Evolutionary conservation across 2,329 filamentous ascomycete genomes (phyloP), one percentile per base, ranked within the genome.

Genomic region (Epichloe gansuensis): DNA sequence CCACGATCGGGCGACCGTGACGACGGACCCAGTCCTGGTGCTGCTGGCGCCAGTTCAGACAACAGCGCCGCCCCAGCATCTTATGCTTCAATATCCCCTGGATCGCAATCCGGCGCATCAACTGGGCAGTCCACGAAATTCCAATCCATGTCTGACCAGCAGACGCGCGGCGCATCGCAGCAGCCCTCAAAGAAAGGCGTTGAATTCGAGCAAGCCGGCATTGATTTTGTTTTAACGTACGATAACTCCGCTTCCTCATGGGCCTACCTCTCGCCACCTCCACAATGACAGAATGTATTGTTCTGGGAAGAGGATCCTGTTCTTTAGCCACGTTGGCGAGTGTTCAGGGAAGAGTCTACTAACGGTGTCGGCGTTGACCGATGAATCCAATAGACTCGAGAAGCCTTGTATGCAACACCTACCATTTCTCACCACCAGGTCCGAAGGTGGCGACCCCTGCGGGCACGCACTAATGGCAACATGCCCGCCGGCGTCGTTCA

Each of bases 401-500:
- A 86, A 85, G 66, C 88, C 91, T 50, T 97, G 93, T 75, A 94
- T 95, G 80, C 83, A 90, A 61, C 90, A 95, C 69, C 78, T 91
- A 71, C 87, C 89, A 60, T 88, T 84, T 70, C 76, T 95, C 56
- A 74, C 91, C 59, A 83, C 82, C 61, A 72, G 76, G 60, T 70
- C 74, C 52, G 74, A 81, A 52, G 73, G 78, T 51, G 78, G 78
- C 59, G 81, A 85, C 54, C 76, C 87, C 43, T 91, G 87, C 58
- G 93, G 91, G 42, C 93, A 98, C 67, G 91, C 88, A 4, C 75
- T 97, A 59, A 97, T 97, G 91, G 87, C 88, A 15, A 87, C 86
- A 15, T 95, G 88, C 64, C 91, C 91, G 46, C 88, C 91, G 5
- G 80, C 83, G 57, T 74, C 77, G 3, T 76, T 77, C 54, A 62